Percentiles rank a stretch among this genome's conserved stretches.
Conservation (phyloP, 2,329 filamentous ascomycete species). For the Sporothrix euskadiensis region DNA sequence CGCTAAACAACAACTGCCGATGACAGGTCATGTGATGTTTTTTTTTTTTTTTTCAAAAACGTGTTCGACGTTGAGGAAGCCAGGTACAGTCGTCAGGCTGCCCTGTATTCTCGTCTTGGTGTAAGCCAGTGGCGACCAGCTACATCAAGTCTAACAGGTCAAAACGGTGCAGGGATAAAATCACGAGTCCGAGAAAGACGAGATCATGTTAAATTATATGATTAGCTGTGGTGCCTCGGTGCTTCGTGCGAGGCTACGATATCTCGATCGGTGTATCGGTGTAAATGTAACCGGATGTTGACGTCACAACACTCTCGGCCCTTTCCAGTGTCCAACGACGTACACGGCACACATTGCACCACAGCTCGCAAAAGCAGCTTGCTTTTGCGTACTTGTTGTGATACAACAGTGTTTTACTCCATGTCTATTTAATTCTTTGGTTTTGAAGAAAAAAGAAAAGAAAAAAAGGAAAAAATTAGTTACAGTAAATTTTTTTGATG, state of each 20-base stretch:
- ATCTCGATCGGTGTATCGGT: background rate
- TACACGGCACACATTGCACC: background rate
- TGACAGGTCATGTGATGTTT: constrained; percentile 1
- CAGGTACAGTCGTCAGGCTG: too few species aligned
- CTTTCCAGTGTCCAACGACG: constrained; percentile 6
- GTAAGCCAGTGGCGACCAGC: background rate
- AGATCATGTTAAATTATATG: background rate
- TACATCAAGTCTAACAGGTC: background rate
- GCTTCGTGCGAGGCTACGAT: background rate
- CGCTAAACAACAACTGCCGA: background rate
- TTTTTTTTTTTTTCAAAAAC: background rate
- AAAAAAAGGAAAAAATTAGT: too few species aligned
- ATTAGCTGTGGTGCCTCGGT: background rate
- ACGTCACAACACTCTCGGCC: constrained; percentile 10
- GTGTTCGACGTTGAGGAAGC: background rate
- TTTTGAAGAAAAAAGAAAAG: background rate
- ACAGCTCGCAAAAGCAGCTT: background rate
- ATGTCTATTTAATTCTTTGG: background rate
- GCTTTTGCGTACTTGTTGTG: background rate
- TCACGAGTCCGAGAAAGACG: background rate
- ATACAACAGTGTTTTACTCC: background rate
- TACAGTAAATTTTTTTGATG: too few species aligned
- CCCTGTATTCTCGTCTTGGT: background rate
- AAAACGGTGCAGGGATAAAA: too few species aligned
- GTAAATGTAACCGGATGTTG: background rate